These are phyloP conservation scores for Alternaria dauci DNA, from an alignment of 2,329 filamentous ascomycete species.

Conservation along the genomic window DNA sequence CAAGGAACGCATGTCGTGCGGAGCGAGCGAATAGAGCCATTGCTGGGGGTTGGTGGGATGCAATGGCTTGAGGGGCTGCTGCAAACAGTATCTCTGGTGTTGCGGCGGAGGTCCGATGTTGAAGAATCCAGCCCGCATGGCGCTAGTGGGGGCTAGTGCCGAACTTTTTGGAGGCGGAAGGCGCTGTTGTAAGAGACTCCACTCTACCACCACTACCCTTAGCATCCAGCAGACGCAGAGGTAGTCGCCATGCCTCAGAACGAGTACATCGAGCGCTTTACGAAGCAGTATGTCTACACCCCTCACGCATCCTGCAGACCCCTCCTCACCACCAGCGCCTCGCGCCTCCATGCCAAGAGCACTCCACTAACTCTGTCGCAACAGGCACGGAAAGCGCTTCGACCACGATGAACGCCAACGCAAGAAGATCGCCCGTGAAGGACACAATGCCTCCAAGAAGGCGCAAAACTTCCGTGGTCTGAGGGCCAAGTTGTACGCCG, in stretches of 20 bases:
- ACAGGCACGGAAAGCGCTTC: slow-evolving; percentile 57
- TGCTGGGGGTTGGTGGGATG: slow-evolving; percentile 15
- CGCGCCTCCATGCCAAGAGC: not conserved
- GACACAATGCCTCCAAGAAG: slow-evolving; percentile 85
- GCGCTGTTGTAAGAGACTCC: slow-evolving; percentile 22
- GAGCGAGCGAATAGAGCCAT: slow-evolving; percentile 59
- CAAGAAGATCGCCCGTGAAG: slow-evolving; percentile 87
- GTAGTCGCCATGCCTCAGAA: slow-evolving; percentile 73
- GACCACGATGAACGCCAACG: slow-evolving; percentile 89
- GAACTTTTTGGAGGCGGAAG: slow-evolving; percentile 36
- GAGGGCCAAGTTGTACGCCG: slow-evolving; percentile 89
- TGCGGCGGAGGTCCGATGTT: slow-evolving; percentile 31
- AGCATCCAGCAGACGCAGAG: slow-evolving; percentile 10
- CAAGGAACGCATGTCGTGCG: slow-evolving; percentile 69
- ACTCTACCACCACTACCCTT: slow-evolving; percentile 17
- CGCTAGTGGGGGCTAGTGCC: slow-evolving; percentile 27
- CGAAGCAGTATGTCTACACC: slow-evolving; percentile 63
- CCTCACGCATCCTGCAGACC: not conserved
- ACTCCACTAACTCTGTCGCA: slow-evolving; percentile 29
- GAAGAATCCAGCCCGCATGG: slow-evolving; percentile 24
- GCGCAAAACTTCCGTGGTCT: slow-evolving; percentile 93
- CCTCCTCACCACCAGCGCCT: not conserved
- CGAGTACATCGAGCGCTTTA: slow-evolving; percentile 78
- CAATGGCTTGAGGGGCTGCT: slow-evolving; percentile 26
- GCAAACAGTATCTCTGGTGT: slow-evolving; percentile 14